Evolutionary conservation across 1,284 basidiomycete genomes (phyloP).

Genomic region (Naganishia sp.): DNA sequence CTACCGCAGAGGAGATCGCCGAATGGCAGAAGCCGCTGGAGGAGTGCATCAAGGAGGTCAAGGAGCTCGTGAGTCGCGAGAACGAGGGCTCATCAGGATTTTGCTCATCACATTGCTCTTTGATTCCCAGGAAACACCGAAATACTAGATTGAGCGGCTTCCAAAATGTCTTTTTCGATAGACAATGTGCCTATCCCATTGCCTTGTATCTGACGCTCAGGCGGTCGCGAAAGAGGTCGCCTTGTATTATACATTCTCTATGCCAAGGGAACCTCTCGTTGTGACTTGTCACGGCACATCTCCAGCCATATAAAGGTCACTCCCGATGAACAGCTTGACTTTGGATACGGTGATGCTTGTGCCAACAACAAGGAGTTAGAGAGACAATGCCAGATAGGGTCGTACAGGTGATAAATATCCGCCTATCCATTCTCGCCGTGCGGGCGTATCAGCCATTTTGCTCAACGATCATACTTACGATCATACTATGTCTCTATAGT

Average conservation of each 20-base stretch:
- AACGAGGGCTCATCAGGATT: background rate
- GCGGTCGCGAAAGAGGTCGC: background rate
- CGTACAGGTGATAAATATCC: too few relatives aligned
- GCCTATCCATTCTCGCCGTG: too few relatives aligned
- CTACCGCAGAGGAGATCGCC: constrained; percentile 65
- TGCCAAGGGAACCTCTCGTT: background rate
- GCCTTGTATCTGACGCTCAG: constrained; percentile 24
- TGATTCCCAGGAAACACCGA: constrained; percentile 7
- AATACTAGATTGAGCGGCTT: constrained; percentile 5
- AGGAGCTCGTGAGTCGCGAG: constrained; percentile 60
- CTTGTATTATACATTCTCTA: constrained; percentile 19
- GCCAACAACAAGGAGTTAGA: background rate
- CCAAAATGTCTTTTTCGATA: constrained; percentile 5
- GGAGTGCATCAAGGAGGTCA: constrained; percentile 80
- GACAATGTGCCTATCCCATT: constrained; percentile 5
- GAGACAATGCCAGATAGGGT: too few relatives aligned
- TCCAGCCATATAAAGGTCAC: too few relatives aligned
- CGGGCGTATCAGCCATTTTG: too few relatives aligned
- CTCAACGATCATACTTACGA: too few relatives aligned
- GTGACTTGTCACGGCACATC: background rate
- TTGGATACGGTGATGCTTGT: background rate
- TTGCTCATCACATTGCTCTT: background rate
- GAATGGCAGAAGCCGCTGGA: constrained; percentile 61
- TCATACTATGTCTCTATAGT: background rate
- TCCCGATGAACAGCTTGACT: background rate